Base-by-base conservation (phyloP, 352 stramenopile species). In the Pelagophyceae sp. region DNA sequence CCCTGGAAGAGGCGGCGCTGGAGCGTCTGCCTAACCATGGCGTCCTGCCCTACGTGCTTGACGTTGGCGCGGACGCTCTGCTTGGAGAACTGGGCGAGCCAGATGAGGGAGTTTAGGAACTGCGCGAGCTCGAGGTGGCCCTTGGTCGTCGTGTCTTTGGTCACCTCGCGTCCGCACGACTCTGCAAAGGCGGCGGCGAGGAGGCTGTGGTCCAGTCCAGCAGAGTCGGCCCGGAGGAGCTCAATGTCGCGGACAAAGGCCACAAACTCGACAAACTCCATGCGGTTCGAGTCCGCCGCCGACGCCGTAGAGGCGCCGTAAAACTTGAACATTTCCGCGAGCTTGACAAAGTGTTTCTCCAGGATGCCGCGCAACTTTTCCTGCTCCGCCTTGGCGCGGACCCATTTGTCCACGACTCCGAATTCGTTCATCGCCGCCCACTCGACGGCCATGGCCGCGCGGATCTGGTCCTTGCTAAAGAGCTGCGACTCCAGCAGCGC, bases 211-310 rank as follows among this genome's bases (percentile, higher is more conserved):
- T 74, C 38, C 2, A 54, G n/a, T n/a, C n/a, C n/a, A n/a, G n/a
- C n/a, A n/a, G n/a, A n/a, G n/a, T n/a, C 27, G 5, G 38, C 2
- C 5, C 35, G 35, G 23, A 31, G 29, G 20, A 74, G 5, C 2
- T 37, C 67, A 23, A 58, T 31, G 25, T 74, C 67, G 35, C 67
- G 67, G 15, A 20, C 33, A 31, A 74, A 74, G 35, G 67, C 37
- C 2, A 0, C 51, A n/a, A 74, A 74, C 38, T 74, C 67, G 20
- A 51, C 33, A n/a, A 74, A 74, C 38, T 74, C 67, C 33, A 74
- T 19, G 25, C 25, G 38, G 38, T 74, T 33, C 27, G 33, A 1
- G 38, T 74, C 37, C 20, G 11, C 23, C 67, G 33, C 2, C 1
- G 1, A 15, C 35, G 17, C 0, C 35, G 35, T 58, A 1, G 67